phyloP scores from a whole-genome alignment of 345 rosid species.

The Populus nigra region DNA sequence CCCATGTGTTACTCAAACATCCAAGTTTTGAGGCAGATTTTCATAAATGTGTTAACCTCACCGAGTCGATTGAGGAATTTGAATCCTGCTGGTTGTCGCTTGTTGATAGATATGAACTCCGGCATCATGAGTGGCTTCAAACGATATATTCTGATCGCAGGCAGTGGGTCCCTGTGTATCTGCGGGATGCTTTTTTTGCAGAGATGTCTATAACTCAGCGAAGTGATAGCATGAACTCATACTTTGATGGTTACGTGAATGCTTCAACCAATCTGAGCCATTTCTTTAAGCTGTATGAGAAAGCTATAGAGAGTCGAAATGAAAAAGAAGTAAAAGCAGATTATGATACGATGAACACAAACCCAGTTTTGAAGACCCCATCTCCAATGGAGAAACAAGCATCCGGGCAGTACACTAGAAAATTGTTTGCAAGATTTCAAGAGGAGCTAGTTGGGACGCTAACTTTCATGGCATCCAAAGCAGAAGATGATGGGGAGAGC shows the following conservation, averaged over 20 bases:
- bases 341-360: conserved; percentile 53
- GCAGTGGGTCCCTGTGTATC: conserved; percentile 72
- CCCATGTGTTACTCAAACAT: conserved; percentile 49
- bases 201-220: conserved; percentile 41
- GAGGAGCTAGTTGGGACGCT: conserved; percentile 77
- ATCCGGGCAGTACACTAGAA: conserved; percentile 59
- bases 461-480: conserved; percentile 58
- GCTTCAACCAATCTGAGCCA: conserved; percentile 54
- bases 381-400: conserved; percentile 90
- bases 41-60: conserved; percentile 47
- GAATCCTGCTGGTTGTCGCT: conserved; percentile 63
- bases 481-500: conserved; percentile 51
- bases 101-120: conserved; percentile 45
- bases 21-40: conserved; percentile 70
- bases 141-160: conserved; percentile 57
- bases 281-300: conserved; percentile 60
- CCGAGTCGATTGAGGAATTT: conserved; percentile 57
- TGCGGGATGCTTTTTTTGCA: conserved; percentile 62
- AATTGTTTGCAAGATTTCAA: conserved; percentile 65
- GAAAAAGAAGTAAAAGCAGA: conserved; percentile 79
- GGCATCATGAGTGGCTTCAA: conserved; percentile 65
- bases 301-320: conserved; percentile 60
- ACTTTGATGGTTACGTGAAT: conserved; percentile 60
- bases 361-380: conserved; percentile 58
- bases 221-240: conserved; percentile 39